Evolutionary conservation across 78 protist species (phyloP), one percentile per base, ranked within the genome.

Genomic region (Fonticula alba): DNA sequence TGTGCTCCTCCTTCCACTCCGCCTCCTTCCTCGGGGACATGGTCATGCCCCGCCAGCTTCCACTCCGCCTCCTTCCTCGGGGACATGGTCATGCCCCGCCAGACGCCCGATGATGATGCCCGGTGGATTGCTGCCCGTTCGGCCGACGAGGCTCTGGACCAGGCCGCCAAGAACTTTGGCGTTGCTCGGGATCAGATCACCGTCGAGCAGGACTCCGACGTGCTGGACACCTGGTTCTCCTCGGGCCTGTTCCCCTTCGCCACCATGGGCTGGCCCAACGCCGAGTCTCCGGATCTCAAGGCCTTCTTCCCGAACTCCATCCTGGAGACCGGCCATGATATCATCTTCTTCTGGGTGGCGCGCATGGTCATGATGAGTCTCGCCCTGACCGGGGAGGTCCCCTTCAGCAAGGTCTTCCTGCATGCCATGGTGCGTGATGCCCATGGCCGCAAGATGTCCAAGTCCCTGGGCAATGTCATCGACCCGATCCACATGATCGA

Each of bases 341-440:
- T 91, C 64, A 40, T 91, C 37, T 87, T 91, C 85, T 91, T 91
- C 64, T 91, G 96, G 96, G 96, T 91, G 0, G 94, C 93, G 3
- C 52, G 96, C 37, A 91, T 91, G 96, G 85, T 78, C 9, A 91
- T 91, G 94, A 70, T 84, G 74, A 64, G 87, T 54, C 29, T 53
- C 5, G n/a, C 55, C 3, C 29, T 84, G 13, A 60, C 69, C 0
- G 83, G 76, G 22, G 17, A 38, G 62, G 33, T 33, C 3, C 83
- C 82, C 15, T 83, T 79, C 72, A 41, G 14, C 17, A 4, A 38
- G 43, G 7, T 38, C 43, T 41, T 50, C 26, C 40, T 29, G 10
- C 24, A 67, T 47, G 37, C 36, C 41, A 40, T 51, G 74, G 85
- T 89, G 64, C 74, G 98, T 17, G 98, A 94, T 37, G 73, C 83